Base-by-base conservation (phyloP, 2,329 filamentous ascomycete species). In the Magnaporthales sp. region DNA sequence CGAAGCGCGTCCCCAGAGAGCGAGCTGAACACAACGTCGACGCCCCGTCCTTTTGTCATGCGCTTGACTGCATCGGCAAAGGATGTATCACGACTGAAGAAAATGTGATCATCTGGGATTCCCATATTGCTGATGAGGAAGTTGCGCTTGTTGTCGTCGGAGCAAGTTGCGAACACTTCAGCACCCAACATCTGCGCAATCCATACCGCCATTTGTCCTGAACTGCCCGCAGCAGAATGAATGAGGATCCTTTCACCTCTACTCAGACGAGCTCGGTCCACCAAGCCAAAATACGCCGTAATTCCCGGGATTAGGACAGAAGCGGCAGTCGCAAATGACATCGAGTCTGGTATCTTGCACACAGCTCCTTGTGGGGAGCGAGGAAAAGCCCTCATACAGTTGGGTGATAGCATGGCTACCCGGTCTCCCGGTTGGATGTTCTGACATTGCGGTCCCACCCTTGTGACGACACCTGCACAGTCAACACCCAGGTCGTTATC, bases 21-120 rank as follows among this genome's bases (percentile, higher is more conserved):
- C 0, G 75, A 76, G 67, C 78, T 78, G 11, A 79, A 67, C 0
- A 79, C 72, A 1, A 78, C 70, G 63, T 79, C 76, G 19, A 79
- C 77, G 11, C 78, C 78, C 1, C 68, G 67, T 29, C 72, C 70
- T 1, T 68, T 63, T 0, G 77, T 79, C 38, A 66, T 67, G 54
- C 67, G 68, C 65, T 62, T 26, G 31, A 66, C 65, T 13, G 26
- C 63, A 9, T 56, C 27, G 19, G 56, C 63, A 22, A 65, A 65
- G 3, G 61, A 63, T 13, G 38, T 51, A 30, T 73, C 69, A 2
- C 74, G 70, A 22, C 71, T 74, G 9, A 69, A 72, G 65, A 80
- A 76, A 31, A 80, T 78, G 64, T 75, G 73, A 4, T 69, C 68
- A 13, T 69, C 66, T 0, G 74, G 70, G 19, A 79, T 71, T 3